Percentiles rank a stretch among this genome's conserved stretches.
Conservation (phyloP, 129 eudicot species). For the Flaveria robusta region DNA sequence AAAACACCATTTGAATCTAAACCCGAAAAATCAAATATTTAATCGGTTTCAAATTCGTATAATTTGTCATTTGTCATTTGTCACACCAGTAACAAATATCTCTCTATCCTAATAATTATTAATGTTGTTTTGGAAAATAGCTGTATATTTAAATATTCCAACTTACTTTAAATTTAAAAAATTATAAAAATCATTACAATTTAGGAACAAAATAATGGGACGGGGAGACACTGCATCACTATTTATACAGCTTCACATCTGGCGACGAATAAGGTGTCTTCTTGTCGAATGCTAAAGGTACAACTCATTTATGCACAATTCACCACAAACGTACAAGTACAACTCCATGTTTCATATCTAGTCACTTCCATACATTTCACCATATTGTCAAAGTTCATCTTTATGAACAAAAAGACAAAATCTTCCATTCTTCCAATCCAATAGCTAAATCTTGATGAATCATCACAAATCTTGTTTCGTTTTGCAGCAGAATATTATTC, state of each 20-base stretch:
- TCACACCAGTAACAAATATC: too few species aligned
- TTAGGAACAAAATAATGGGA: background rate
- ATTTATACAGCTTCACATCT: background rate
- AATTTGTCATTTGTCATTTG: too few species aligned
- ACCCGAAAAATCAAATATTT: too few species aligned
- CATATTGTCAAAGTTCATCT: background rate
- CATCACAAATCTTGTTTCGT: constrained; percentile 5
- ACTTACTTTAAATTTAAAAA: background rate
- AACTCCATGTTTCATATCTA: background rate
- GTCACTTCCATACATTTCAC: background rate
- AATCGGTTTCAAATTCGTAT: too few species aligned
- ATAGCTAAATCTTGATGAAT: background rate
- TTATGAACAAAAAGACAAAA: constrained; percentile 9
- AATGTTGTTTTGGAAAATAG: background rate
- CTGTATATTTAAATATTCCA: background rate
- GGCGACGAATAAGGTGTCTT: constrained; percentile 6
- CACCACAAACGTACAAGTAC: constrained; percentile 13
- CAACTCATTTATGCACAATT: constrained; percentile 21
- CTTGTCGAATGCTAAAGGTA: constrained; percentile 31
- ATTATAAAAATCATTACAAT: background rate
- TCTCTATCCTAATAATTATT: background rate
- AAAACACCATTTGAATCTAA: too few species aligned
- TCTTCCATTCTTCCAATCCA: constrained; percentile 4
- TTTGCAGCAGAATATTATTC: constrained; percentile 19
- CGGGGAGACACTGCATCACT: background rate